Base-by-base conservation (phyloP, 2,329 filamentous ascomycete species). In the Fusarium sp. region DNA sequence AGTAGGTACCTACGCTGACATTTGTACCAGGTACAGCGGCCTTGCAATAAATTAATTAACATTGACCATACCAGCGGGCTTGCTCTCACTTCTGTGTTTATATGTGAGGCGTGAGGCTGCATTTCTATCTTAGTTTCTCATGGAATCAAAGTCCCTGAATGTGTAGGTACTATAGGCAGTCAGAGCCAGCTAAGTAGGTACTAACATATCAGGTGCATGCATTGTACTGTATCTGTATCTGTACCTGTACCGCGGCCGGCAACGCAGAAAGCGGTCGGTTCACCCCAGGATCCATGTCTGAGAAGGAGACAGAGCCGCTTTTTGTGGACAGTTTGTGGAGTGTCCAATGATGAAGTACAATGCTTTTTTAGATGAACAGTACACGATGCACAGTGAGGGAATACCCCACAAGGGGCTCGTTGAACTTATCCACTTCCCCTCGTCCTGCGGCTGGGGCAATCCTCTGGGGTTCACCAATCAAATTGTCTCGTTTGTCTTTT, bases 381-480 rank as follows among this genome's bases (percentile, higher is more conserved):
- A 50, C 25, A 27, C 8, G 20, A 23, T 30, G 48, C 41, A 70
- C 58, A 25, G 67, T 68, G 9, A n/a, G 3, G 8, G 5, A 1
- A 55, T 69, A 70, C 67, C 67, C 67, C 67, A 70, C 67, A 68
- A 46, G 47, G 45, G 47, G 40, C 59, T 57, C 34, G 21, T 32
- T 48, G 48, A 48, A 14, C 18, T 28, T 57, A 27, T 30, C 61
- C 59, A 73, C 68, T 74, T 74, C 72, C 72, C 72, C 72, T 74
- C 72, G 68, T 74, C 65, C 41, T 63, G 71, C 69, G 63, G 71
- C 67, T 74, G 69, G 71, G 67, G 57, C 63, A 63, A 40, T 63
- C 40, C 56, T 64, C 48, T n/a, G 63, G 63, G 63, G 63, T 61
- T 20, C 43, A n/a, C 67, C 67, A 71, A 55, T 65, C 16, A 56